Evolutionary conservation across 2,329 filamentous ascomycete genomes (phyloP).

Genomic region (Gaeumannomyces tritici): DNA sequence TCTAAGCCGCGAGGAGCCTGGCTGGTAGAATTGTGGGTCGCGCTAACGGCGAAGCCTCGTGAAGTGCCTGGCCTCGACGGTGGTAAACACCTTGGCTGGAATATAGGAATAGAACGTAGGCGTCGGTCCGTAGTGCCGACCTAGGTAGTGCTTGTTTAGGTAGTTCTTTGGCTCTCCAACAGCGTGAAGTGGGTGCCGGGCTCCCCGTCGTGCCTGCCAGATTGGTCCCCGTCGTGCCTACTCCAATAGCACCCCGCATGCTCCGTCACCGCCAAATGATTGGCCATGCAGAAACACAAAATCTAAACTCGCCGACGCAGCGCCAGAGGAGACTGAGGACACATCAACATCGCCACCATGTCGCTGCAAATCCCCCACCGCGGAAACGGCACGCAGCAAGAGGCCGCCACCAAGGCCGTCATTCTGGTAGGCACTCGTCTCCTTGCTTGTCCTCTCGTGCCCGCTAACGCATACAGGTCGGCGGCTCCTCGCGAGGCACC

Average conservation of each 20-base stretch:
- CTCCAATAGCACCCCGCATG: too few relatives aligned
- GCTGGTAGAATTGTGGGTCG: neutral
- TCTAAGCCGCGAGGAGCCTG: neutral
- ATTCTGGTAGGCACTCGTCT: slow-evolving; percentile 61
- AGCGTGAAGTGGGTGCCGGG: too few relatives aligned
- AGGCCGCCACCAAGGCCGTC: slow-evolving; percentile 76
- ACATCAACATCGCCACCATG: slow-evolving; percentile 25
- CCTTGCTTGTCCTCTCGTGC: slow-evolving; percentile 3
- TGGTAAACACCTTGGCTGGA: too few relatives aligned
- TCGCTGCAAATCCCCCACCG: slow-evolving; percentile 48
- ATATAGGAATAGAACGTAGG: too few relatives aligned
- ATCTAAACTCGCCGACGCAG: neutral
- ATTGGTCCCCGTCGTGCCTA: too few relatives aligned
- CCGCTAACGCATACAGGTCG: slow-evolving; percentile 53
- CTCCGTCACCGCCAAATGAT: neutral
- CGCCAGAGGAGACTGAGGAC: too few relatives aligned
- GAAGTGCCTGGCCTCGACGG: neutral
- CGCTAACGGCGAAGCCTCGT: neutral
- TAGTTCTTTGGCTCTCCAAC: too few relatives aligned
- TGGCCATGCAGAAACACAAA: neutral
- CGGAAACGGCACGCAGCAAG: slow-evolving; percentile 31
- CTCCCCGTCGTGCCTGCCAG: neutral
- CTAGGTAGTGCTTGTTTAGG: too few relatives aligned
- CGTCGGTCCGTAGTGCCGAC: too few relatives aligned
- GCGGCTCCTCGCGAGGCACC: slow-evolving; percentile 89